These are phyloP conservation scores for Dovyalis caffra DNA, from an alignment of 345 rosid species.

Conservation along the genomic window DNA sequence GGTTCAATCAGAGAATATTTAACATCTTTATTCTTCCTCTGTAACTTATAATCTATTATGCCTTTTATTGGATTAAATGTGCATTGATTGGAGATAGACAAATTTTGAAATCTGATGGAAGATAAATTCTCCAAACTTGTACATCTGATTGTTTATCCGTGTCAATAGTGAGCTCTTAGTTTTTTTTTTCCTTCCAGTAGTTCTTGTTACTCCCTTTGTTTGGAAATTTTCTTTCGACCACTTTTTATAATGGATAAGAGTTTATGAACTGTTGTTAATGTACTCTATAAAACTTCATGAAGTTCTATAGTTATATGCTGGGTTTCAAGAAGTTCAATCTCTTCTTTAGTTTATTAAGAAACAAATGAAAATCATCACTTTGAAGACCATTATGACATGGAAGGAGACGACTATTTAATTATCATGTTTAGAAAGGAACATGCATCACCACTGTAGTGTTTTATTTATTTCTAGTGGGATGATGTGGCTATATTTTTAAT, in stretches of 20 bases:
- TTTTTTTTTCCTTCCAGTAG: too few species aligned
- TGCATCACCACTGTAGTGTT: neutral
- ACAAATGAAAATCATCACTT: too few species aligned
- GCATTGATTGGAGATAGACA: neutral
- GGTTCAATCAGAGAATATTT: conserved; percentile 66
- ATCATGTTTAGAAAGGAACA: neutral
- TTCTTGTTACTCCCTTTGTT: neutral
- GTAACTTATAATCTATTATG: neutral
- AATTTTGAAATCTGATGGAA: neutral
- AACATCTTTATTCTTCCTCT: conserved; percentile 50
- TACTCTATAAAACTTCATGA: too few species aligned
- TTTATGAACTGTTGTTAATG: too few species aligned
- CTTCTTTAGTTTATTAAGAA: too few species aligned
- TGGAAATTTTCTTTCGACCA: too few species aligned
- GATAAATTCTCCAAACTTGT: neutral
- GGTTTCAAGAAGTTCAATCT: too few species aligned
- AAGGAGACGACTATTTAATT: neutral
- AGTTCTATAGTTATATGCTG: too few species aligned
- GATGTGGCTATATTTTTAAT: neutral
- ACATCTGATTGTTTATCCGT: neutral
- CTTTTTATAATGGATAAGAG: too few species aligned
- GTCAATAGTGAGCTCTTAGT: neutral
- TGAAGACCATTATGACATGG: too few species aligned
- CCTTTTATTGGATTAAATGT: neutral
- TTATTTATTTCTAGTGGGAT: neutral